Percentiles rank a stretch among this genome's conserved stretches.
These are phyloP conservation scores for Polyplosphaeria fusca DNA, from an alignment of 495 filamentous ascomycete genomes.

Conservation along the genomic window DNA sequence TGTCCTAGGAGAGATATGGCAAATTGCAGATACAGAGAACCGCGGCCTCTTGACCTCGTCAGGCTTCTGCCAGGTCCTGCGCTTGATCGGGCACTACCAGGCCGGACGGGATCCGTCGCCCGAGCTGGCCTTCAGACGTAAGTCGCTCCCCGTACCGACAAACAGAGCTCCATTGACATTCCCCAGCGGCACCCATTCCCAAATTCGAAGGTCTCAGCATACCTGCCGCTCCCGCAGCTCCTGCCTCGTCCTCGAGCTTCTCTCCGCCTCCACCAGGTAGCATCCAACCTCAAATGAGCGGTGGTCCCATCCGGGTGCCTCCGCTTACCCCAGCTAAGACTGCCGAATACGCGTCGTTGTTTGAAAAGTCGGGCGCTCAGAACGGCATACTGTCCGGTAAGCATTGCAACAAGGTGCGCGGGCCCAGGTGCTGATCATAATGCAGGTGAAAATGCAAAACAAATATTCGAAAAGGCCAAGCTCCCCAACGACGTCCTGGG, in stretches of 20 bases:
- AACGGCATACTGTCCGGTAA: slow-evolving; percentile 77
- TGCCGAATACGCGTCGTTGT: slow-evolving; percentile 76
- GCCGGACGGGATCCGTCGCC: slow-evolving; percentile 72
- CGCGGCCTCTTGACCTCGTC: slow-evolving; percentile 85
- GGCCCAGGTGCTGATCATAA: too few relatives aligned
- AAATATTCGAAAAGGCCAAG: slow-evolving; percentile 89
- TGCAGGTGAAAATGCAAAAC: slow-evolving; percentile 76
- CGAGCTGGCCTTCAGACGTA: slow-evolving; percentile 69
- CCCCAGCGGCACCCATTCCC: slow-evolving; percentile 75
- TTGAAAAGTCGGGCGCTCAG: slow-evolving; percentile 78
- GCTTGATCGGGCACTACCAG: slow-evolving; percentile 95
- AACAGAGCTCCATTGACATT: slow-evolving; percentile 21
- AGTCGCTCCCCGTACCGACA: slow-evolving; percentile 29
- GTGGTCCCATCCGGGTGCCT: slow-evolving; percentile 80
- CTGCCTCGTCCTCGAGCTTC: slow-evolving; percentile 38
- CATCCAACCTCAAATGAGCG: slow-evolving; percentile 63
- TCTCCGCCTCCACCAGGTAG: slow-evolving; percentile 35
- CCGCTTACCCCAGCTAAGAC: slow-evolving; percentile 86
- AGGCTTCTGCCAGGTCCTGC: slow-evolving; percentile 85
- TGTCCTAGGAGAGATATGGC: slow-evolving; percentile 96
- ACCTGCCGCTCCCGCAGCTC: slow-evolving; percentile 32
- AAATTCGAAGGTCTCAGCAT: slow-evolving; percentile 76
- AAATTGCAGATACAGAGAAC: slow-evolving; percentile 96
- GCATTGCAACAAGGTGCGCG: too few relatives aligned
- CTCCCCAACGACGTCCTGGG: slow-evolving; percentile 87